Base-by-base conservation (phyloP, 2,329 filamentous ascomycete genomes). In the Apiospora rasikravindrae region DNA sequence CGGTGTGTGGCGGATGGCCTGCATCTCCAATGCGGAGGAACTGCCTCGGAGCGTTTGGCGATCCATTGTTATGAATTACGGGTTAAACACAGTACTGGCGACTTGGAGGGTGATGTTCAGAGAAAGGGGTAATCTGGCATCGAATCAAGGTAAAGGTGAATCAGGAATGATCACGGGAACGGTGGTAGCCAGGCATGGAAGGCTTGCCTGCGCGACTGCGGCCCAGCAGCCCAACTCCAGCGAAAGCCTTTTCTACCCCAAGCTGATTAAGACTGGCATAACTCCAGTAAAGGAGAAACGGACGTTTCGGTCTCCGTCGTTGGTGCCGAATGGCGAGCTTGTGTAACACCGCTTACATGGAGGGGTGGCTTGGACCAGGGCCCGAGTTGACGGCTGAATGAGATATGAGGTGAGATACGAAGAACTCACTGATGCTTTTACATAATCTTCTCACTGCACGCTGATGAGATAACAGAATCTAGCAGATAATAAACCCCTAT, bases 301-400 rank as follows among this genome's bases (percentile, higher is more conserved):
- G 53, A 11, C 0, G 1, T 33, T 37, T 61, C 53, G 53, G 29
- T 22, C 16, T 61, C 16, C 53, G 53, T 29, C 16, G 53, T 22
- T 61, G 29, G 53, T 19, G 53, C 53, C 53, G 53, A 61, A 61
- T 4, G 6, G 53, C 53, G 53, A 61, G 16, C 29, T 61, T 61
- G 53, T 61, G 53, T 61, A 37, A 61, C 53, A 2, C 53, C 6
- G 16, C 53, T 61, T 61, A 61, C 53, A 61, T 61, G 29, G 53
- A 61, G 53, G 29, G 53, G 49, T 14, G 22, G 45, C 22, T 26
- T 26, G 49, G 14, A 26, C 26, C 26, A n/a, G 53, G 53, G 53
- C 7, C 29, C 16, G 29, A 11, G 33, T 33, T 33, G 29, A 61
- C 16, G n/a, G 53, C 19, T n/a, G 19, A 37, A 49, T 19, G 45